These are phyloP conservation scores for Phytopythium helicoides DNA, from an alignment of 352 stramenopile genomes.

Conservation along the genomic window DNA sequence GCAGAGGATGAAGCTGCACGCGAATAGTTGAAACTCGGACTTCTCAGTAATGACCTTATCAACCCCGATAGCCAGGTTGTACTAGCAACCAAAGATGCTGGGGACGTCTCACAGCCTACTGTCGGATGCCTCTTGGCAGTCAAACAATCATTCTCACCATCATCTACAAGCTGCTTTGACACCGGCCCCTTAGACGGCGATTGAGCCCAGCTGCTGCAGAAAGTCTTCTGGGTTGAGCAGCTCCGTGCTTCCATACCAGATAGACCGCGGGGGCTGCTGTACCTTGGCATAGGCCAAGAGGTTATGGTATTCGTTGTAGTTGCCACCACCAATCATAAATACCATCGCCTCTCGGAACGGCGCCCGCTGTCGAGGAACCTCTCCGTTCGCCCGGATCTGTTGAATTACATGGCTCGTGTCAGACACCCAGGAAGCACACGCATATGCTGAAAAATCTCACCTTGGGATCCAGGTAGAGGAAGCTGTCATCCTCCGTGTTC, in stretches of 20 bases:
- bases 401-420: constrained; percentile 1
- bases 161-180: no score
- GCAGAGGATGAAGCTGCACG: background rate
- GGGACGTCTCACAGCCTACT: no score
- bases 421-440: background rate
- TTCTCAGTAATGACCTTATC: no score
- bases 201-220: constrained; percentile 78
- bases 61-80: no score
- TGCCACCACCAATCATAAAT: constrained; percentile 87
- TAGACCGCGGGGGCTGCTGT: constrained; percentile 54
- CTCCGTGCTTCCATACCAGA: constrained; percentile 91
- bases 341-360: constrained; percentile 83
- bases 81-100: no score
- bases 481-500: constrained; percentile 81
- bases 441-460: constrained; percentile 10
- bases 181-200: constrained; percentile 34
- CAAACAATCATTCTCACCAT: no score
- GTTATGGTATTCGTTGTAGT: constrained; percentile 90
- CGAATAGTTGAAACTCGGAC: no score
- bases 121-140: no score
- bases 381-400: constrained; percentile 68
- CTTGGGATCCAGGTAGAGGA: constrained; percentile 87
- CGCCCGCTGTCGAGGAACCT: constrained; percentile 71
- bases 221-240: constrained; percentile 88
- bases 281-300: constrained; percentile 79